Evolutionary conservation across 2,329 filamentous ascomycete species (phyloP).

Genomic region (Clonostachys sp.): DNA sequence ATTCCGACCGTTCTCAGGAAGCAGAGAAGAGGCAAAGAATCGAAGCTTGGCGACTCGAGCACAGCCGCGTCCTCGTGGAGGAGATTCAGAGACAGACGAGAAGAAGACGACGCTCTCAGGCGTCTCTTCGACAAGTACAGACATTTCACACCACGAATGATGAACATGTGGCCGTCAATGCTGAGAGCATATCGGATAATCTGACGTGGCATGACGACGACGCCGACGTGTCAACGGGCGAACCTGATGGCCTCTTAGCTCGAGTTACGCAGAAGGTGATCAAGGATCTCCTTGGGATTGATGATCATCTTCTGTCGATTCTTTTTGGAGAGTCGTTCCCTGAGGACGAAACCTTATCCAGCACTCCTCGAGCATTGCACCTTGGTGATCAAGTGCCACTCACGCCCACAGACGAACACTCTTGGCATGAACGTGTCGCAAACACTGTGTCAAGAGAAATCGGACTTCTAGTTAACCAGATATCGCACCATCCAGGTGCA

Average conservation of each 20-base stretch:
- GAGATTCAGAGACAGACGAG: conserved; percentile 85
- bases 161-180: conserved; percentile 11
- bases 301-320: conserved; percentile 78
- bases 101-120: conserved; percentile 59
- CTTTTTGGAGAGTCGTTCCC: conserved; percentile 80
- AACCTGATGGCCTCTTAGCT: conserved; percentile 68
- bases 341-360: conserved; percentile 37
- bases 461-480: conserved; percentile 74
- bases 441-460: conserved; percentile 85
- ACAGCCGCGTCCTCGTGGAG: conserved; percentile 78
- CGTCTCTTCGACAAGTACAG: conserved; percentile 28
- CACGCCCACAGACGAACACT: conserved; percentile 26
- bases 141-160: conserved; percentile 20
- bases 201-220: conserved; percentile 51
- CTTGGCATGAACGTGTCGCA: conserved; percentile 75
- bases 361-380: conserved; percentile 39
- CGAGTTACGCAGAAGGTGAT: conserved; percentile 83
- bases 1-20: conserved; percentile 55
- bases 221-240: conserved; percentile 33
- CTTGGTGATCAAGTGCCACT: conserved; percentile 15
- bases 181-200: conserved; percentile 25
- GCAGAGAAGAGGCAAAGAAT: conserved; percentile 77
- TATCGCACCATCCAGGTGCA: conserved; percentile 77
- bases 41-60: conserved; percentile 87
- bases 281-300: conserved; percentile 83